phyloP scores from a whole-genome alignment of 495 filamentous ascomycete species.

The Neurospora sp. region DNA sequence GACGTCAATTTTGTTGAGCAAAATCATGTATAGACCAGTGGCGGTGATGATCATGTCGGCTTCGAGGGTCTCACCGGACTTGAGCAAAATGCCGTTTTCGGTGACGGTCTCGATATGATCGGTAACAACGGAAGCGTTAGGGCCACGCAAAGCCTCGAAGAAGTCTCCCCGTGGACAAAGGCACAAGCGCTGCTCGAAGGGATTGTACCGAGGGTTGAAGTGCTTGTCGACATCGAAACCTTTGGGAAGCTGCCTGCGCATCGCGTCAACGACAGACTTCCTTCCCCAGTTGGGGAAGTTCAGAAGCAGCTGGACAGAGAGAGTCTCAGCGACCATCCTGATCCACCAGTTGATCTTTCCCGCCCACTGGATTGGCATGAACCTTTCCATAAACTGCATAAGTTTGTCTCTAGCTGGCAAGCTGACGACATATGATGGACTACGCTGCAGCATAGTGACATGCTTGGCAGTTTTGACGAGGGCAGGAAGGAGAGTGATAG shows the following conservation, averaged over 20 bases:
- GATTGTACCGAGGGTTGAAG: slow-evolving; percentile 61
- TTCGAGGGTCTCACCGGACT: slow-evolving; percentile 45
- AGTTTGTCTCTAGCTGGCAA: slow-evolving; percentile 30
- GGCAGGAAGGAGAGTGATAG: slow-evolving; percentile 44
- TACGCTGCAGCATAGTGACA: slow-evolving; percentile 51
- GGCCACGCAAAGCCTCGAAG: slow-evolving; percentile 47
- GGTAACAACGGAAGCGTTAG: slow-evolving; percentile 54
- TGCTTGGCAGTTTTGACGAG: slow-evolving; percentile 37
- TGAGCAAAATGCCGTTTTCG: slow-evolving; percentile 44
- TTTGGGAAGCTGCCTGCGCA: slow-evolving; percentile 41
- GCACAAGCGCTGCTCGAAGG: slow-evolving; percentile 68
- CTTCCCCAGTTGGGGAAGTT: slow-evolving; percentile 43
- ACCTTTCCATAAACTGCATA: slow-evolving; percentile 16
- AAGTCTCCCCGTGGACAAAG: slow-evolving; percentile 65
- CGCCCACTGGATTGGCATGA: slow-evolving; percentile 31
- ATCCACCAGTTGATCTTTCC: slow-evolving; percentile 27
- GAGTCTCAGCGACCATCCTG: slow-evolving; percentile 18
- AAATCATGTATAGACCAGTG: slow-evolving; percentile 53
- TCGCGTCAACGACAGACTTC: slow-evolving; percentile 32
- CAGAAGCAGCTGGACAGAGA: slow-evolving; percentile 18
- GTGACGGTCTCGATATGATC: slow-evolving; percentile 58
- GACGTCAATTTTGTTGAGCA: slow-evolving; percentile 41
- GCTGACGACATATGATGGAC: slow-evolving; percentile 47
- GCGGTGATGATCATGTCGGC: slow-evolving; percentile 69
- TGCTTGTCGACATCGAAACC: slow-evolving; percentile 50